These are phyloP conservation scores for Capronia americana DNA, from an alignment of 2,329 filamentous ascomycete species.

Conservation along the genomic window DNA sequence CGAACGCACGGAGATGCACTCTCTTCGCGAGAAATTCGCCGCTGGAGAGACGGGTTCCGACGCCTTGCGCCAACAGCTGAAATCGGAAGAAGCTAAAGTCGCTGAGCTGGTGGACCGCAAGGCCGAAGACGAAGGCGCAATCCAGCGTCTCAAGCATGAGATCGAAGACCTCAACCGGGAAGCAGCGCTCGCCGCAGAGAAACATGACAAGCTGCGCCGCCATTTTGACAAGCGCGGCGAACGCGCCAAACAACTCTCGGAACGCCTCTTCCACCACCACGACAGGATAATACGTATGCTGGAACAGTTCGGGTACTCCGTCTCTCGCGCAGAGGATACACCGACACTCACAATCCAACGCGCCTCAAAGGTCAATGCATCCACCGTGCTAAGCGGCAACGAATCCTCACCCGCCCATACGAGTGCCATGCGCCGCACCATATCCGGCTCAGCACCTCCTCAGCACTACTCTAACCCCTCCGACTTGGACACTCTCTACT, in stretches of 20 bases:
- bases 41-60: conserved; percentile 86
- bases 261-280: conserved; percentile 81
- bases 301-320: conserved; percentile 83
- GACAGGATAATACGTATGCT: conserved; percentile 82
- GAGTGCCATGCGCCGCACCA: conserved; percentile 48
- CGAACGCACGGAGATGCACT: conserved; percentile 71
- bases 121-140: conserved; percentile 75
- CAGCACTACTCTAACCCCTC: conserved; percentile 65
- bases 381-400: conserved; percentile 50
- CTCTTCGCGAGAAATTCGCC: conserved; percentile 73
- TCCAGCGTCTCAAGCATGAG: conserved; percentile 78
- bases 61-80: conserved; percentile 73
- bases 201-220: conserved; percentile 48
- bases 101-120: conserved; percentile 72
- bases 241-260: conserved; percentile 81
- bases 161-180: conserved; percentile 72
- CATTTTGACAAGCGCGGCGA: conserved; percentile 73
- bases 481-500: conserved; percentile 78
- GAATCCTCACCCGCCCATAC: conserved; percentile 26
- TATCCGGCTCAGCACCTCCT: conserved; percentile 59
- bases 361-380: conserved; percentile 62
- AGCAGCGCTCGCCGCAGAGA: conserved; percentile 39
- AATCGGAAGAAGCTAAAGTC: conserved; percentile 76
- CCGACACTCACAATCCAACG: conserved; percentile 75
- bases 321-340: conserved; percentile 72